phyloP scores from a whole-genome alignment of 1,284 basidiomycete genomes.

The Schizopora paradoxa region DNA sequence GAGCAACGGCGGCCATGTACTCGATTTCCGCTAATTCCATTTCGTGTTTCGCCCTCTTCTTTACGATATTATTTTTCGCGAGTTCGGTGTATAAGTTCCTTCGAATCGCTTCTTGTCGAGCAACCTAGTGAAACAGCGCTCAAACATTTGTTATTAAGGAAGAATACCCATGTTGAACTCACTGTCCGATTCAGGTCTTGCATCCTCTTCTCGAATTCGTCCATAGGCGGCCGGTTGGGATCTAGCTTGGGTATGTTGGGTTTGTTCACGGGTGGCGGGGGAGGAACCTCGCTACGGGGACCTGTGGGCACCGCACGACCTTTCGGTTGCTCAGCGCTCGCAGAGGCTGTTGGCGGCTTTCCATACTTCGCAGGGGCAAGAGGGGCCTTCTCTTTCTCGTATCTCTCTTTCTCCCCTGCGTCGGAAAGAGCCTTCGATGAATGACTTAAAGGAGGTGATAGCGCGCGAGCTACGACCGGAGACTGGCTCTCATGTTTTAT shows the following conservation, averaged over 20 bases:
- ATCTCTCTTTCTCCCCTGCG: too few relatives aligned
- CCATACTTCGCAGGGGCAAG: too few relatives aligned
- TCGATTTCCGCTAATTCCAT: constrained; percentile 54
- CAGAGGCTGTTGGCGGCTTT: too few relatives aligned
- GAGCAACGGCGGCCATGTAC: too few relatives aligned
- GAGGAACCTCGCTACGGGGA: not conserved
- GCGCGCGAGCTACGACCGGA: too few relatives aligned
- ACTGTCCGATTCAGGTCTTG: too few relatives aligned
- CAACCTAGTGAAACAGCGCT: not conserved
- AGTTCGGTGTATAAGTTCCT: not conserved
- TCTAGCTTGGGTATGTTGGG: not conserved
- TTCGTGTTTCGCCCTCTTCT: constrained; percentile 49
- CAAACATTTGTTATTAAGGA: not conserved
- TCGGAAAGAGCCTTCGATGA: too few relatives aligned
- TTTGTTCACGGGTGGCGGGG: not conserved
- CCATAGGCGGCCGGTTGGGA: not conserved
- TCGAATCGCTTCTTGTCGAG: not conserved
- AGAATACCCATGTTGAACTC: not conserved
- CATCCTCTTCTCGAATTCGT: too few relatives aligned
- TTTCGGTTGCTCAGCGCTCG: too few relatives aligned
- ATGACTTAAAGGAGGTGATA: too few relatives aligned
- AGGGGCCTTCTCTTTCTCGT: too few relatives aligned
- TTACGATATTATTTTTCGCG: not conserved
- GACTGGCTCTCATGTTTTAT: too few relatives aligned
- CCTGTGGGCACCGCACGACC: not conserved